A percentile compares a stretch with the other conserved stretches of the same genome.
Conservation (phyloP, 2,329 filamentous ascomycete genomes). For the Neocatenulostroma microsporum region DNA sequence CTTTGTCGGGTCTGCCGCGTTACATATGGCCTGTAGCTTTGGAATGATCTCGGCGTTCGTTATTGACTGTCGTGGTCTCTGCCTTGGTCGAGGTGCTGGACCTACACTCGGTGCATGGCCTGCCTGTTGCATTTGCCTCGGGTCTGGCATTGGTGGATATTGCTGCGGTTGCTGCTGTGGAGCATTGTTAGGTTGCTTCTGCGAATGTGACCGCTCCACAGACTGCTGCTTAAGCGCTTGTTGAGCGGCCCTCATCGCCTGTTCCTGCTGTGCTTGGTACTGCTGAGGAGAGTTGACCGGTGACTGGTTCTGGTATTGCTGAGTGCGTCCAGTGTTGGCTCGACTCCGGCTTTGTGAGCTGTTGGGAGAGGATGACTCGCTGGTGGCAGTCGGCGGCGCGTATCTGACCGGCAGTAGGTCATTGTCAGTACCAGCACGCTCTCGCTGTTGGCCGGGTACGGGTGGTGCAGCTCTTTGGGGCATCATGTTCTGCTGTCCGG, state of each 20-base stretch:
- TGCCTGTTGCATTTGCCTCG: constrained; percentile 38
- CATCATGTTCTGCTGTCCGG: constrained; percentile 44
- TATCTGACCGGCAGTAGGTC: constrained; percentile 37
- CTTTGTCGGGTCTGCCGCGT: constrained; percentile 76
- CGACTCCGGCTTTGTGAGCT: constrained; percentile 34
- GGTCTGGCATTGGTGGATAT: constrained; percentile 20
- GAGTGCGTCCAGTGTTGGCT: constrained; percentile 38
- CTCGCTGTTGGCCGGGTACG: constrained; percentile 41
- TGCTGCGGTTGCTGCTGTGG: constrained; percentile 46
- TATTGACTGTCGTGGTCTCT: constrained; percentile 65
- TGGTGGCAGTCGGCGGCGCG: constrained; percentile 34
- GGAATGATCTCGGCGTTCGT: constrained; percentile 68
- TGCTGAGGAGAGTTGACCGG: constrained; percentile 37
- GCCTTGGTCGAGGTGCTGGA: constrained; percentile 61
- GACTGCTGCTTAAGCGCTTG: constrained; percentile 62
- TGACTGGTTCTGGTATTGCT: constrained; percentile 42
- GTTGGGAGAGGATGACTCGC: constrained; percentile 26
- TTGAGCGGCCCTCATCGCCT: constrained; percentile 71
- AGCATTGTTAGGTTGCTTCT: constrained; percentile 53
- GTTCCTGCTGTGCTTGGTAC: constrained; percentile 70
- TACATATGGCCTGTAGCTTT: constrained; percentile 82
- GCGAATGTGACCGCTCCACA: constrained; percentile 54
- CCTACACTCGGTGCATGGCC: constrained; percentile 42
- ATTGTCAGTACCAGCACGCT: constrained; percentile 25
- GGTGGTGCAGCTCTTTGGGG: constrained; percentile 34